phyloP scores from a whole-genome alignment of 495 filamentous ascomycete genomes.

The Achaetomiella virescens region DNA sequence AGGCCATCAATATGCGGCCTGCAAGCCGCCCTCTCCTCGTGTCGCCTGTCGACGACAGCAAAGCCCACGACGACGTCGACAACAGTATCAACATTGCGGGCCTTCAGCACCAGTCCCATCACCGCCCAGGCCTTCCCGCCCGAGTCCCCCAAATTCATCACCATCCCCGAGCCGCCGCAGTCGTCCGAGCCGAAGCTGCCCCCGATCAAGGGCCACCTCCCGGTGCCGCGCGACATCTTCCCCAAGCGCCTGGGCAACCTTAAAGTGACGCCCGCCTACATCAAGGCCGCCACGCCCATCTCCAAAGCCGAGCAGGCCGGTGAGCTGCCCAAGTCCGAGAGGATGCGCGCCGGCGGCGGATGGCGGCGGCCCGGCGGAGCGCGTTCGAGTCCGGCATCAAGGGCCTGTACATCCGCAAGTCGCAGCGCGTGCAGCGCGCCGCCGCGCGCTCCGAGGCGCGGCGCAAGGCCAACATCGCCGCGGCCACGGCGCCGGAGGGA shows the following conservation, averaged over 20 bases:
- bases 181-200: conserved; percentile 31
- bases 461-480: conserved; percentile 20
- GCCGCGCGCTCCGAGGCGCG: conserved; percentile 10
- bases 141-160: conserved; percentile 43
- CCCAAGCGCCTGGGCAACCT: conserved; percentile 27
- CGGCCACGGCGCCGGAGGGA: conserved; percentile 33
- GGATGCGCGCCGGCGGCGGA: conserved; percentile 28
- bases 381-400: conserved; percentile 33
- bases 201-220: conserved; percentile 38
- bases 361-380: conserved; percentile 34
- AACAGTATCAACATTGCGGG: conserved; percentile 36
- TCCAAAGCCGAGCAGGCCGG: conserved; percentile 24
- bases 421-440: conserved; percentile 11
- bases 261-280: conserved; percentile 28
- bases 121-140: conserved; percentile 27
- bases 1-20: conserved; percentile 21
- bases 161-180: conserved; percentile 40
- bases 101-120: conserved; percentile 11
- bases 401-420: conserved; percentile 37
- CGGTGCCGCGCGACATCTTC: conserved; percentile 41
- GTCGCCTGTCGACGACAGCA: conserved; percentile 60
- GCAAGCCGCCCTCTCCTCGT: conserved; percentile 28
- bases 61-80: conserved; percentile 57
- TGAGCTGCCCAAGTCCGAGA: conserved; percentile 24
- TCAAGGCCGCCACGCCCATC: conserved; percentile 21